Conservation (phyloP, 1,139 yeast species). For the Zhuliangozyma blackwelliae region DNA sequence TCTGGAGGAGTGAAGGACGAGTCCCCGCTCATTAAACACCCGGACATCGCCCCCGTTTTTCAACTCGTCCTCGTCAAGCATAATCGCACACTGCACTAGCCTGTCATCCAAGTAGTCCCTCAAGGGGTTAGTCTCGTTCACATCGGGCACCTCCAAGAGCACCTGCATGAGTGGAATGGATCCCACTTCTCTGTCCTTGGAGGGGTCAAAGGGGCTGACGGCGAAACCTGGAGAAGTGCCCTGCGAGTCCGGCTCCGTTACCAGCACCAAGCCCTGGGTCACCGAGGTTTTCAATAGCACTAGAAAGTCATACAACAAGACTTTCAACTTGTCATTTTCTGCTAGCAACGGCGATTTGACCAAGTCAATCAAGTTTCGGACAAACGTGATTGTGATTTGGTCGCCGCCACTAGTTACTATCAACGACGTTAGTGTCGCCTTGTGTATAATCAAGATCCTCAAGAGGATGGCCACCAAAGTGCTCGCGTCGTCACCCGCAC, state of each 20-base stretch:
- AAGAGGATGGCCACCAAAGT: slow-evolving; percentile 39
- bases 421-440: slow-evolving; percentile 31
- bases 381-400: slow-evolving; percentile 25
- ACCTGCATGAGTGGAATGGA: slow-evolving; percentile 11
- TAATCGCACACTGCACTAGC: slow-evolving; percentile 23
- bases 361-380: slow-evolving; percentile 43
- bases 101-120: slow-evolving; percentile 18
- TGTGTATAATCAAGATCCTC: slow-evolving; percentile 59
- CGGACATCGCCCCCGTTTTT: slow-evolving; percentile 31
- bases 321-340: slow-evolving; percentile 47
- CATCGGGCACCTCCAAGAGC: slow-evolving; percentile 36
- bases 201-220: background rate
- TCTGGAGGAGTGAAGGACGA: slow-evolving; percentile 19
- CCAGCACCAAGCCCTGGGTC: slow-evolving; percentile 16
- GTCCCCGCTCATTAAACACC: slow-evolving; percentile 24
- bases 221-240: slow-evolving; percentile 12
- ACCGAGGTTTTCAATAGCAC: slow-evolving; percentile 48
- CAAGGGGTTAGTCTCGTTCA: slow-evolving; percentile 24
- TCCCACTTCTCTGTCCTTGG: background rate
- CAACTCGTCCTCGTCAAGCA: slow-evolving; percentile 34
- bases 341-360: slow-evolving; percentile 39
- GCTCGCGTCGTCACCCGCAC: slow-evolving; percentile 12
- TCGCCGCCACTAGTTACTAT: slow-evolving; percentile 30
- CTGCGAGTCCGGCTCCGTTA: slow-evolving; percentile 10
- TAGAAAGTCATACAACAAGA: slow-evolving; percentile 60